phyloP scores from a whole-genome alignment of 805 yeast genomes.

The Komagataella pseudopastoris region DNA sequence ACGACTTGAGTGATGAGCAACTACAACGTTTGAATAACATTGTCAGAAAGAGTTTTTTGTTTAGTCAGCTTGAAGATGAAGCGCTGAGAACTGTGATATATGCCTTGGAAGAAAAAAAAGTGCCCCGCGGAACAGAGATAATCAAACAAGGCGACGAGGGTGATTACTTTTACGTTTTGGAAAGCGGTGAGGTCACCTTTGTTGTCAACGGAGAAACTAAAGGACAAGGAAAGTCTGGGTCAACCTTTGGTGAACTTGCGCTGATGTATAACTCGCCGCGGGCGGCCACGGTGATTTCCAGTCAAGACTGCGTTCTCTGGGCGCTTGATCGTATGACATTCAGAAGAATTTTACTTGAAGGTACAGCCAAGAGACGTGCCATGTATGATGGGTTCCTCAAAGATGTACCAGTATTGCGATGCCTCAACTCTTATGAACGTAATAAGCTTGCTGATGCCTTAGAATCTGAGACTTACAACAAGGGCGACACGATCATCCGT shows the following conservation, averaged over 20 bases:
- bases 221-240: slow-evolving; percentile 68
- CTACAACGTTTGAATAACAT: slow-evolving; percentile 52
- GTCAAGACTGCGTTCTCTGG: slow-evolving; percentile 68
- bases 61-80: slow-evolving; percentile 69
- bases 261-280: slow-evolving; percentile 96
- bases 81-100: slow-evolving; percentile 65
- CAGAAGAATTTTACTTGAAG: slow-evolving; percentile 81
- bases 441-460: slow-evolving; percentile 92
- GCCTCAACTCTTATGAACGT: slow-evolving; percentile 68
- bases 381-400: slow-evolving; percentile 83
- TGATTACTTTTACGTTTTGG: slow-evolving; percentile 81
- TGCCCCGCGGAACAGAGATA: slow-evolving; percentile 45
- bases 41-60: slow-evolving; percentile 72
- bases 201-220: slow-evolving; percentile 60
- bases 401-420: slow-evolving; percentile 70
- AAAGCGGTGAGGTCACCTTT: slow-evolving; percentile 73
- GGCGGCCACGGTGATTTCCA: slow-evolving; percentile 84
- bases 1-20: slow-evolving; percentile 50
- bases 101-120: slow-evolving; percentile 68
- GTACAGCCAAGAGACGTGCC: slow-evolving; percentile 79
- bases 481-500: slow-evolving; percentile 62
- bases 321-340: slow-evolving; percentile 89
- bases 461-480: slow-evolving; percentile 55
- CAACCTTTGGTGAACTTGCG: slow-evolving; percentile 94
- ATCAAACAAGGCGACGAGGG: slow-evolving; percentile 92